phyloP scores from a whole-genome alignment of 2,329 filamentous ascomycete species.

The Aspergillus sp. region DNA sequence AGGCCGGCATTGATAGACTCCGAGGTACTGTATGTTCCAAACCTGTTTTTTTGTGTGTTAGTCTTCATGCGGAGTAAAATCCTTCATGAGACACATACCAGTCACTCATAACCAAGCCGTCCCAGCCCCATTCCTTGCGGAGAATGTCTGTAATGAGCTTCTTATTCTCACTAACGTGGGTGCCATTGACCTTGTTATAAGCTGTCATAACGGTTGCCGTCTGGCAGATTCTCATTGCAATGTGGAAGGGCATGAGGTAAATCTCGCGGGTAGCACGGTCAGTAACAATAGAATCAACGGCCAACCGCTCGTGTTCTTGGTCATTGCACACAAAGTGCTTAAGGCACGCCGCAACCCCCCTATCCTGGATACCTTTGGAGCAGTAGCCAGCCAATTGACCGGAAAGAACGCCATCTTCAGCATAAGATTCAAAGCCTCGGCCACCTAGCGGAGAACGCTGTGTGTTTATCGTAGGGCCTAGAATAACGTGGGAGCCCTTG shows the following conservation, averaged over 20 bases:
- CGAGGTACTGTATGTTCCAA: slow-evolving; percentile 47
- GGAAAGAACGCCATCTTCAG: slow-evolving; percentile 76
- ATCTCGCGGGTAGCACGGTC: slow-evolving; percentile 61
- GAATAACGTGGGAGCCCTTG: slow-evolving; percentile 70
- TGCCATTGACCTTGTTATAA: slow-evolving; percentile 59
- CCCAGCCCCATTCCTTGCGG: slow-evolving; percentile 48
- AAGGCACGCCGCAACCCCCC: slow-evolving; percentile 72
- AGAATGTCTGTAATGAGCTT: slow-evolving; percentile 44
- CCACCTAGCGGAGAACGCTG: slow-evolving; percentile 81
- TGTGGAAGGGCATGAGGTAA: slow-evolving; percentile 64
- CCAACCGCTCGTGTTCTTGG: slow-evolving; percentile 47
- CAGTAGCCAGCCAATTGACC: slow-evolving; percentile 72
- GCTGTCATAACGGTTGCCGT: slow-evolving; percentile 60
- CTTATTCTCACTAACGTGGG: slow-evolving; percentile 45
- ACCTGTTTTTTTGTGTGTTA: slow-evolving; percentile 28
- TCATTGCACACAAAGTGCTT: slow-evolving; percentile 62
- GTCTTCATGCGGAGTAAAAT: neutral
- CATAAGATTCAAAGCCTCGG: slow-evolving; percentile 83
- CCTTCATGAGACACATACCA: slow-evolving; percentile 31
- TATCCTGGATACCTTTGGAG: slow-evolving; percentile 70
- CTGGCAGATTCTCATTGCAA: slow-evolving; percentile 57
- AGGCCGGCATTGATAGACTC: slow-evolving; percentile 47
- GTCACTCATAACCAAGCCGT: slow-evolving; percentile 49
- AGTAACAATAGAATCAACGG: slow-evolving; percentile 44
- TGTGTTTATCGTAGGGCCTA: slow-evolving; percentile 78